phyloP scores from a whole-genome alignment of 2,329 filamentous ascomycete genomes.

The Celoporthe dispersa region DNA sequence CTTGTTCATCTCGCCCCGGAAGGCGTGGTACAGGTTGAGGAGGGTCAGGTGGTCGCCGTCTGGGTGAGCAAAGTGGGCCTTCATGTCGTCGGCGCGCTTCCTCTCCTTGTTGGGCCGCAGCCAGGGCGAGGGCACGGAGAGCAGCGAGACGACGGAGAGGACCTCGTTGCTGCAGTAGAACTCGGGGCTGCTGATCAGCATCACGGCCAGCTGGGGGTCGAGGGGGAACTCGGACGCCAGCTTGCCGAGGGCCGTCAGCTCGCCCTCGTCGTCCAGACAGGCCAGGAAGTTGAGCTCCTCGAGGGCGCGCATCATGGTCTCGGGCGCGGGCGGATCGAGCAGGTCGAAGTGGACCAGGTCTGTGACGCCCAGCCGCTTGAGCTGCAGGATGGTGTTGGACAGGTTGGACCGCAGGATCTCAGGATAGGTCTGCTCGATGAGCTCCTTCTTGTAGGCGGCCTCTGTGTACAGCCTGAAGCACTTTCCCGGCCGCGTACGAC shows the following conservation, averaged over 20 bases:
- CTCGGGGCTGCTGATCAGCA: slow-evolving; percentile 96
- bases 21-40: slow-evolving; percentile 97
- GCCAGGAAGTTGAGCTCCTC: slow-evolving; percentile 98
- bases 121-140: slow-evolving; percentile 94
- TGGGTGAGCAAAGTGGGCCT: slow-evolving; percentile 86
- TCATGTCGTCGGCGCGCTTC: slow-evolving; percentile 97
- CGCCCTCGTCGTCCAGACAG: slow-evolving; percentile 94
- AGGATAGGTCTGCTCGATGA: slow-evolving; percentile 96
- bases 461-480: slow-evolving; percentile 98
- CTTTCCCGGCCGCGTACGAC: slow-evolving; percentile 97
- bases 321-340: slow-evolving; percentile 97
- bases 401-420: slow-evolving; percentile 95
- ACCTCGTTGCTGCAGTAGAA: slow-evolving; percentile 99
- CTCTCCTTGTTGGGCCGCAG: slow-evolving; percentile 82
- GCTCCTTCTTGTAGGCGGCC: slow-evolving; percentile 92
- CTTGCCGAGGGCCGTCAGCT: slow-evolving; percentile 82
- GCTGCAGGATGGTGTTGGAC: slow-evolving; percentile 89
- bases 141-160: slow-evolving; percentile 87
- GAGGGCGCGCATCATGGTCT: slow-evolving; percentile 96
- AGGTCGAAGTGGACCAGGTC: slow-evolving; percentile 98
- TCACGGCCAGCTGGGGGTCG: slow-evolving; percentile 91
- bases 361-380: slow-evolving; percentile 95
- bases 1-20: slow-evolving; percentile 75
- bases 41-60: slow-evolving; percentile 96
- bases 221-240: slow-evolving; percentile 94